Conservation (phyloP, 768 basidiomycete genomes). For the Cystofilobasidium bisporidii region DNA sequence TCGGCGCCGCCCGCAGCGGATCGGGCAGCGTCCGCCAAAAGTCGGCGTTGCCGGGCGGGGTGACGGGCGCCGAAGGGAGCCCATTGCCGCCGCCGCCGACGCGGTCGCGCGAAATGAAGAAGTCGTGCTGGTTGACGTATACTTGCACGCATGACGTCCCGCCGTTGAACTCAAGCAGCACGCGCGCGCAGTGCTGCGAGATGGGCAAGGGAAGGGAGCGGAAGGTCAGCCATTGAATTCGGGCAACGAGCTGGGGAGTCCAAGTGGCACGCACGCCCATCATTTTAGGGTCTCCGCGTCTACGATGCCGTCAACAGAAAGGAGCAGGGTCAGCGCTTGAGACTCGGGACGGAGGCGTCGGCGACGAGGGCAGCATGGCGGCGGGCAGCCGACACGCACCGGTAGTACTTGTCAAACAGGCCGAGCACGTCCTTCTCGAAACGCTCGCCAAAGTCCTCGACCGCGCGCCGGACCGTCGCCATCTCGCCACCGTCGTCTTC, state of each 20-base stretch:
- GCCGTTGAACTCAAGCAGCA: constrained; percentile 93
- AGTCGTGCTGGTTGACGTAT: constrained; percentile 98
- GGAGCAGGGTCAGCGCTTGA: too few species aligned
- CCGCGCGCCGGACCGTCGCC: constrained; percentile 8
- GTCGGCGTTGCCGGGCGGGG: background rate
- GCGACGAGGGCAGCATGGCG: too few species aligned
- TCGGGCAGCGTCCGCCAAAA: constrained; percentile 67
- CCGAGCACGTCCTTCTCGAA: constrained; percentile 98
- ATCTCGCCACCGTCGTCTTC: constrained; percentile 1
- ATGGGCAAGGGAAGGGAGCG: constrained; percentile 6
- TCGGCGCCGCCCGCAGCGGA: constrained; percentile 66
- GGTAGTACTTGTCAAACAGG: constrained; percentile 88
- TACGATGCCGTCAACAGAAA: background rate
- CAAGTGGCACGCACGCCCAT: constrained; percentile 64
- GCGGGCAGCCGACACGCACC: constrained; percentile 35
- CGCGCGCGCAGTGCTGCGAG: constrained; percentile 89
- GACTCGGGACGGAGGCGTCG: too few species aligned
- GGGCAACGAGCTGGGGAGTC: too few species aligned
- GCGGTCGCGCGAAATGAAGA: constrained; percentile 81
- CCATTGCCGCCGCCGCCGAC: constrained; percentile 41
- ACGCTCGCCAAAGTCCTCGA: constrained; percentile 75
- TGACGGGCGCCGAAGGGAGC: background rate
- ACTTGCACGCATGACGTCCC: constrained; percentile 94
- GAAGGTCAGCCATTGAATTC: background rate
- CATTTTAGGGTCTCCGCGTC: constrained; percentile 92